These are phyloP conservation scores for Sporothrix pallida DNA, from an alignment of 2,329 filamentous ascomycete species.

Conservation along the genomic window DNA sequence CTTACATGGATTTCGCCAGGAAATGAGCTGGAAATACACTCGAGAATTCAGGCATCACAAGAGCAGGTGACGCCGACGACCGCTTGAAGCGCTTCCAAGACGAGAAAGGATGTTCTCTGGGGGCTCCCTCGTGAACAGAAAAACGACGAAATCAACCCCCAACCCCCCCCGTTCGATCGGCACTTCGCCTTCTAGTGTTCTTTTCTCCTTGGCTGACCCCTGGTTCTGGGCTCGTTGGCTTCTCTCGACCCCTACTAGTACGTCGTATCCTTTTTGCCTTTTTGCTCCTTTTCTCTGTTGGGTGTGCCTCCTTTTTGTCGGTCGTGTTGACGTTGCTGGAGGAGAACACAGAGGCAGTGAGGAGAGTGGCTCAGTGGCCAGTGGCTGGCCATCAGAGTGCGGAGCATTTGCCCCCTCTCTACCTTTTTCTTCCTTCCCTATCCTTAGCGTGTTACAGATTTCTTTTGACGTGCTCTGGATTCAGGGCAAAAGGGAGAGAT, in stretches of 20 bases:
- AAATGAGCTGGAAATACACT: slow-evolving; percentile 6
- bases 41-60: neutral
- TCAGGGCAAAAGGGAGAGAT: neutral
- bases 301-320: neutral
- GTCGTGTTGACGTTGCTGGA: neutral
- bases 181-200: slow-evolving; percentile 23
- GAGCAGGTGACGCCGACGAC: neutral
- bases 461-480: slow-evolving; percentile 4
- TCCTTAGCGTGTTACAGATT: slow-evolving; percentile 27
- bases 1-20: slow-evolving; percentile 1
- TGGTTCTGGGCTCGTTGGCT: neutral
- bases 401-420: slow-evolving; percentile 1
- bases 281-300: neutral
- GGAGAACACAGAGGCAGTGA: no score
- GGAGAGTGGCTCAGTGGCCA: no score
- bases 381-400: neutral
- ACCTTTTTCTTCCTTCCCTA: neutral
- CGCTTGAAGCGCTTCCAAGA: neutral
- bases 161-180: neutral
- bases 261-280: neutral
- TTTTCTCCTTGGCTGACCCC: slow-evolving; percentile 16
- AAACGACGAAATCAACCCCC: neutral
- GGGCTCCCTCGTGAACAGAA: slow-evolving; percentile 21
- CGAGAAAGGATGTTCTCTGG: slow-evolving; percentile 20
- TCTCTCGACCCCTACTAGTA: neutral